Percentiles rank a stretch among this genome's conserved stretches.
Conservation (phyloP, 2,329 filamentous ascomycete species). For the Nothopassalora personata region DNA sequence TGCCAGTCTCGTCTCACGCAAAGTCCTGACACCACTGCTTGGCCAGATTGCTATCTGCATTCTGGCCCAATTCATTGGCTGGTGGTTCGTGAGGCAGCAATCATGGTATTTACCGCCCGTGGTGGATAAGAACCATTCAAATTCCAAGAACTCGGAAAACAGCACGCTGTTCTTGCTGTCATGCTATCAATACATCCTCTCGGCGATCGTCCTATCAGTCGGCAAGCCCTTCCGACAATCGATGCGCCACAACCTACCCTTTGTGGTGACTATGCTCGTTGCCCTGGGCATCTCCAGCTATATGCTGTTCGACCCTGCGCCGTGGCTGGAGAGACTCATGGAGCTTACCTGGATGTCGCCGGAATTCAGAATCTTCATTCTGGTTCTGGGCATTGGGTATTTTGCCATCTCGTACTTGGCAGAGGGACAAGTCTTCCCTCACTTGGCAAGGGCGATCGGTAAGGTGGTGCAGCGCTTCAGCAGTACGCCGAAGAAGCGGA, state of each 20-base stretch:
- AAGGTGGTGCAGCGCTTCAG: constrained; percentile 52
- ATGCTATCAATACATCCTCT: constrained; percentile 91
- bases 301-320: constrained; percentile 71
- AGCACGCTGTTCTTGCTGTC: constrained; percentile 83
- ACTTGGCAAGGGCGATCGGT: constrained; percentile 63
- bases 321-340: constrained; percentile 70
- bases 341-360: constrained; percentile 72
- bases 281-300: constrained; percentile 66
- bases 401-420: constrained; percentile 64
- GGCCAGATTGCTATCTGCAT: constrained; percentile 84
- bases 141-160: constrained; percentile 88
- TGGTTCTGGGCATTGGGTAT: constrained; percentile 64
- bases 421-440: constrained; percentile 66
- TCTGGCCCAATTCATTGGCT: constrained; percentile 67
- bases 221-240: constrained; percentile 82
- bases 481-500: constrained; percentile 57
- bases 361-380: constrained; percentile 66
- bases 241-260: constrained; percentile 76
- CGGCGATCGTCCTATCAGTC: constrained; percentile 83
- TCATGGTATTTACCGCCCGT: constrained; percentile 81
- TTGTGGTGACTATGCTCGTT: constrained; percentile 68
- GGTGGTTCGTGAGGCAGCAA: constrained; percentile 68
- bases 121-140: constrained; percentile 70
- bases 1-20: constrained; percentile 84
- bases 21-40: constrained; percentile 81